Evolutionary conservation across 352 stramenopile species (phyloP).

Genomic region (Phytopythium oedochilum): DNA sequence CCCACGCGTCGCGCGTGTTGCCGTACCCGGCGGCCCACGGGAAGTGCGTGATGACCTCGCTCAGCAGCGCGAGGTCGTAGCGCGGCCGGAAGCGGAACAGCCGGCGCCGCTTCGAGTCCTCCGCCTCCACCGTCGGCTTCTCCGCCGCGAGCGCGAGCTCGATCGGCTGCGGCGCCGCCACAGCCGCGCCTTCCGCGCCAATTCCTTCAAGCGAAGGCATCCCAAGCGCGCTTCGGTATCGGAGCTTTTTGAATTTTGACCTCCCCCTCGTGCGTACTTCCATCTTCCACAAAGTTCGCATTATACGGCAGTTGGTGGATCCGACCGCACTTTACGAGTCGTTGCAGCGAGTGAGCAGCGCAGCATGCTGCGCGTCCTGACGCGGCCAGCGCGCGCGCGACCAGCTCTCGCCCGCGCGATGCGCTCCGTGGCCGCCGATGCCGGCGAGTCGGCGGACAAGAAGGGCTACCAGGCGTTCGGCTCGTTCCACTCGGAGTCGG

Average conservation of each 20-base stretch:
- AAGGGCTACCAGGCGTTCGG: conserved; percentile 65
- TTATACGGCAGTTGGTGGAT: too few relatives aligned
- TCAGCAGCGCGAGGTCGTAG: conserved; percentile 31
- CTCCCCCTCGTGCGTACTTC: too few relatives aligned
- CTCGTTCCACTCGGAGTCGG: conserved; percentile 73
- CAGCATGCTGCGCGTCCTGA: not conserved
- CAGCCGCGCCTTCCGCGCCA: conserved; percentile 4
- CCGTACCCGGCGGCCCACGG: conserved; percentile 37
- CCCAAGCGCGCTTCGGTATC: too few relatives aligned
- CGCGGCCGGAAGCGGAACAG: conserved; percentile 35
- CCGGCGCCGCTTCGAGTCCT: conserved; percentile 12
- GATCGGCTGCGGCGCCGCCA: not conserved
- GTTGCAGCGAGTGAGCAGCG: too few relatives aligned
- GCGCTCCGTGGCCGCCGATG: not conserved
- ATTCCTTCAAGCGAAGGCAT: too few relatives aligned
- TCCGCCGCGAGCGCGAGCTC: not conserved
- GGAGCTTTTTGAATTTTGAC: too few relatives aligned
- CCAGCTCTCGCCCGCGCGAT: not conserved
- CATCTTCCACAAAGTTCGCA: too few relatives aligned
- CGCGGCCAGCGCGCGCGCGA: not conserved
- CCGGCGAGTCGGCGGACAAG: not conserved
- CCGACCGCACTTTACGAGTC: too few relatives aligned
- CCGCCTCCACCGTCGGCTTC: not conserved
- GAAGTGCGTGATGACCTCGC: conserved; percentile 35
- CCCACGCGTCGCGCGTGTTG: conserved; percentile 33